Evolutionary conservation across 179 eudicot genomes (phyloP).

Genomic region (Silene vulgaris): DNA sequence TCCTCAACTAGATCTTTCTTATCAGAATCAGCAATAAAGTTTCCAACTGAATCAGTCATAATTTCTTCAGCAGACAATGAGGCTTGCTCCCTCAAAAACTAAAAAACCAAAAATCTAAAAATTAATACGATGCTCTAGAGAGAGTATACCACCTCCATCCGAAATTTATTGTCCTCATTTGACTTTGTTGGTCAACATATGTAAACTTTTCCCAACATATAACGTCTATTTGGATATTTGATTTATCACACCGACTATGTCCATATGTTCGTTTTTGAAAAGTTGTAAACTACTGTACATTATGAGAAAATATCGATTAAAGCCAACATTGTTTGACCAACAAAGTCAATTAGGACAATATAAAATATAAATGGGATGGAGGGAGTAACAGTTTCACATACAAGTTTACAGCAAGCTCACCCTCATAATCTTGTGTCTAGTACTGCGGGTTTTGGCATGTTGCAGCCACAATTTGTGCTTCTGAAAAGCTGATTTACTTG

Average conservation of each 20-base stretch:
- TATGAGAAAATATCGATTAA: neutral
- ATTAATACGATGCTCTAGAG: slow-evolving; percentile 19
- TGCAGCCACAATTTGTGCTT: slow-evolving; percentile 85
- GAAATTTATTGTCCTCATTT: neutral
- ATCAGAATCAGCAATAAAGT: slow-evolving; percentile 47
- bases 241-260: neutral
- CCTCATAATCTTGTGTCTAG: slow-evolving; percentile 87
- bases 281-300: neutral
- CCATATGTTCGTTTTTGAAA: neutral
- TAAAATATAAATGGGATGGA: neutral
- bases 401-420: slow-evolving; percentile 35
- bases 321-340: neutral
- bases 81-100: slow-evolving; percentile 92
- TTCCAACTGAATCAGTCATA: slow-evolving; percentile 51
- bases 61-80: slow-evolving; percentile 62
- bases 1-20: slow-evolving; percentile 38
- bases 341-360: neutral
- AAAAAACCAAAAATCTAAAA: slow-evolving; percentile 15
- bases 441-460: slow-evolving; percentile 96
- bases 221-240: too few relatives aligned
- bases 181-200: neutral
- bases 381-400: neutral
- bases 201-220: neutral
- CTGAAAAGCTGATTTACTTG: slow-evolving; percentile 77
- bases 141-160: neutral